Percentiles rank a stretch among this genome's conserved stretches.
Evolutionary conservation across 257 asterid species (phyloP).

Genomic region (Verbascum thapsus): DNA sequence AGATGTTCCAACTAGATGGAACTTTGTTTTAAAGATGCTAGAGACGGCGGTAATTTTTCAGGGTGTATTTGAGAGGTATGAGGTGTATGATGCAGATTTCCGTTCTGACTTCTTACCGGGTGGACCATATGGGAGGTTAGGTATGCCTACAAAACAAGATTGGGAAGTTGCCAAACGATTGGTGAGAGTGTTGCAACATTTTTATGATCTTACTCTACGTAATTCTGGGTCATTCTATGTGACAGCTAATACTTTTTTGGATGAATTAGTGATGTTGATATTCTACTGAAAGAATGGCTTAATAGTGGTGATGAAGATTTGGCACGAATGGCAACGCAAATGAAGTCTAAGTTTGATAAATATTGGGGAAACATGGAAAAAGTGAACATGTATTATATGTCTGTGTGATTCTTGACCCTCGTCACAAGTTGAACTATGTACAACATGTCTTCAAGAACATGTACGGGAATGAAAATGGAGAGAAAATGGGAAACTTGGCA

Average conservation of each 20-base stretch:
- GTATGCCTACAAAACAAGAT: background rate
- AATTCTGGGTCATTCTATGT: background rate
- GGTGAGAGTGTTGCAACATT: background rate
- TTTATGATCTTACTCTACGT: no score
- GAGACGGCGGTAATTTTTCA: background rate
- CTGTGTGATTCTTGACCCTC: no score
- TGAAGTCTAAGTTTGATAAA: no score
- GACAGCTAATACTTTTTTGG: background rate
- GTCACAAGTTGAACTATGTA: no score
- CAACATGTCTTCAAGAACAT: no score
- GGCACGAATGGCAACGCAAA: no score
- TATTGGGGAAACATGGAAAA: no score
- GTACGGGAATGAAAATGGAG: no score
- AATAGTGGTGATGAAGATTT: no score
- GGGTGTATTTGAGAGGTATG: background rate
- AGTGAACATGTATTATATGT: no score
- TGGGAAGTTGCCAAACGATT: background rate
- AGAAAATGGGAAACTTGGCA: background rate
- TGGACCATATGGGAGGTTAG: background rate
- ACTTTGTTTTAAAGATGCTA: background rate
- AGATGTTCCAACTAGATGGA: slow-evolving; percentile 9
- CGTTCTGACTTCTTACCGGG: background rate
- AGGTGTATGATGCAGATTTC: background rate
- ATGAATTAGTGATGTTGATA: background rate
- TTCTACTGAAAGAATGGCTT: background rate